Conservation (phyloP, 345 rosid species). For the Eucalyptus sideroxylon region DNA sequence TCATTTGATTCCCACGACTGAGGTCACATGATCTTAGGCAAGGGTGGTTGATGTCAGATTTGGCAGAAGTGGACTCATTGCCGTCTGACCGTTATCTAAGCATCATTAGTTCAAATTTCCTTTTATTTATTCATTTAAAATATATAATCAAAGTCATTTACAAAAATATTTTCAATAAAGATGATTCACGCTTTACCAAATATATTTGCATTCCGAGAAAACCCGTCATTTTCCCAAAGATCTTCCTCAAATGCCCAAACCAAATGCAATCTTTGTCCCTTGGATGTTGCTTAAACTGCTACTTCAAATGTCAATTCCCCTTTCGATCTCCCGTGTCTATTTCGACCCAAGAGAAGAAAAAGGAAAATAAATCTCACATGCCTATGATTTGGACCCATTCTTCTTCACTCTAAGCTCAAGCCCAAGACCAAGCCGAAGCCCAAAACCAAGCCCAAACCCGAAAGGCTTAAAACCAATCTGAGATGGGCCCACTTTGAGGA, state of each 20-base stretch:
- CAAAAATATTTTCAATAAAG: neutral
- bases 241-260: neutral
- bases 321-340: neutral
- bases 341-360: neutral
- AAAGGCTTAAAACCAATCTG: neutral
- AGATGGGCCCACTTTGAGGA: neutral
- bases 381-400: neutral
- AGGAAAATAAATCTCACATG: neutral
- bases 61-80: rapidly evolving
- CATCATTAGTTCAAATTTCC: neutral
- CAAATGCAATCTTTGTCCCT: neutral
- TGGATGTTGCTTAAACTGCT: neutral
- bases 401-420: neutral
- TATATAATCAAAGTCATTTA: neutral
- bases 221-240: neutral
- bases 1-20: rapidly evolving
- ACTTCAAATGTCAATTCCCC: neutral
- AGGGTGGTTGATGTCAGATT: neutral
- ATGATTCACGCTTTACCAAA: neutral
- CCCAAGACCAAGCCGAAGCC: neutral
- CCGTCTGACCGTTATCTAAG: rapidly evolving
- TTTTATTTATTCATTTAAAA: neutral
- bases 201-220: neutral
- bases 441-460: neutral
- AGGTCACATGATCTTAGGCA: neutral